phyloP scores from a whole-genome alignment of 2,329 filamentous ascomycete species.

The Ceratocystis ficicola region DNA sequence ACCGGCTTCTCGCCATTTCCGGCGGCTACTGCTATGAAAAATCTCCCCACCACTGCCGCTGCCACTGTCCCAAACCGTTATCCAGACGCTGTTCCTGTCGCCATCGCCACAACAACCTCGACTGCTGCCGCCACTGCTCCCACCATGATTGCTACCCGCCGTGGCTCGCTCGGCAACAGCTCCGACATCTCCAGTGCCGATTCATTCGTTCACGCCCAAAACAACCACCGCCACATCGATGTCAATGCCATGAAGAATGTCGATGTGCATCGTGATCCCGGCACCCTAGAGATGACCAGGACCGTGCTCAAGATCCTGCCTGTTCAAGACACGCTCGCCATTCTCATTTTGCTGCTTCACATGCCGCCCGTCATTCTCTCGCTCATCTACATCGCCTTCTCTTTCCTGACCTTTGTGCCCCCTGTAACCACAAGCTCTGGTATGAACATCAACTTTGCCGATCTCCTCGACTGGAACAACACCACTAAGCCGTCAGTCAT shows the following conservation, averaged over 20 bases:
- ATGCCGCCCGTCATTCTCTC: slow-evolving; percentile 80
- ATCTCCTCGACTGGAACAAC: slow-evolving; percentile 80
- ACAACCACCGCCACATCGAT: slow-evolving; percentile 53
- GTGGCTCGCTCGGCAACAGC: slow-evolving; percentile 38
- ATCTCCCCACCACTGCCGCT: slow-evolving; percentile 28
- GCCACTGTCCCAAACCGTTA: neutral
- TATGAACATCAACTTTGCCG: slow-evolving; percentile 70
- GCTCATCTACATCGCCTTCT: slow-evolving; percentile 82
- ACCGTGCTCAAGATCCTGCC: slow-evolving; percentile 85
- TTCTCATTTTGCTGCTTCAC: slow-evolving; percentile 89
- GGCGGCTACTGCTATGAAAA: slow-evolving; percentile 26
- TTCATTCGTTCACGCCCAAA: slow-evolving; percentile 30
- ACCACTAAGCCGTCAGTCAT: slow-evolving; percentile 75
- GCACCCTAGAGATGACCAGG: slow-evolving; percentile 62
- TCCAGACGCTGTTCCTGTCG: neutral
- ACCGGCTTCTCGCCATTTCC: slow-evolving; percentile 19
- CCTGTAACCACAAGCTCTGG: slow-evolving; percentile 67
- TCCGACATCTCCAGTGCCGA: slow-evolving; percentile 38
- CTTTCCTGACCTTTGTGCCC: slow-evolving; percentile 82
- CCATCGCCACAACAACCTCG: neutral
- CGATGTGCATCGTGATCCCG: slow-evolving; percentile 56
- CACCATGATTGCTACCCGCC: slow-evolving; percentile 18
- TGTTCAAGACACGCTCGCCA: slow-evolving; percentile 87
- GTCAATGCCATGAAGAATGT: slow-evolving; percentile 57
- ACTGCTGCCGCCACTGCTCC: neutral